Evolutionary conservation across 164 flowering plant genomes (phyloP), one percentile per base, ranked within the genome.

Genomic region (Stephania yunnanensis): DNA sequence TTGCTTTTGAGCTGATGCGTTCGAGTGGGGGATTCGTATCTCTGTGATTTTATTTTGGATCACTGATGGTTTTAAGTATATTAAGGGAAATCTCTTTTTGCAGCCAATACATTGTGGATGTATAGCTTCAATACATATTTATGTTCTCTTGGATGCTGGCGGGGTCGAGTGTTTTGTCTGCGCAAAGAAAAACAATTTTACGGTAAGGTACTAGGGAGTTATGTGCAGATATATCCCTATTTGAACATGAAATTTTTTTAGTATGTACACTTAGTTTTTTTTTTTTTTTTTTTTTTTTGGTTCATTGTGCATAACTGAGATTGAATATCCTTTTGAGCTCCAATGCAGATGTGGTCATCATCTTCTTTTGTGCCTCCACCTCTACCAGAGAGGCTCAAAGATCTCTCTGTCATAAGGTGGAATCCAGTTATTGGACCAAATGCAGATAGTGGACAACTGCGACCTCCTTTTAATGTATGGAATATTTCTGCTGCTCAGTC

Each of bases 21-120:
- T 48, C 11, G 53, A 48, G 6, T 48, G 13, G 53, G 13, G 53
- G 10, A 48, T 48, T 48, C 53, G 4, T 48, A 9, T 48, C 30
- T 75, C 29, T 36, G 48, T 3, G 71, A 50, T 75, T 70, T 5
- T 71, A 30, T 46, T 30, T 76, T 6, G 0, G 19, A 9, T 58
- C 44, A 8, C 52, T 66, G 42, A 50, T 45, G 65, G 58, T 36
- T 67, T 15, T 44, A 69, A 36, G 46, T 10, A 69, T 71, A 70
- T 67, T 55, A 66, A 45, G 58, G 53, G 17, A 66, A 71, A 42
- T 68, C 31, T 69, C 78, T 17, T 68, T 78, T 50, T 84, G 87
- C 96, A 95, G 99, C 84, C 84, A 71, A 79, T 93, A 72, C 99
- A 95, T 77, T 95, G 98, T 83, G 99, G 99, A 78, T 95, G 99